Percentiles rank a stretch among this genome's conserved stretches.
Conservation (phyloP, 2,329 filamentous ascomycete genomes). For the Fusarium coicis region DNA sequence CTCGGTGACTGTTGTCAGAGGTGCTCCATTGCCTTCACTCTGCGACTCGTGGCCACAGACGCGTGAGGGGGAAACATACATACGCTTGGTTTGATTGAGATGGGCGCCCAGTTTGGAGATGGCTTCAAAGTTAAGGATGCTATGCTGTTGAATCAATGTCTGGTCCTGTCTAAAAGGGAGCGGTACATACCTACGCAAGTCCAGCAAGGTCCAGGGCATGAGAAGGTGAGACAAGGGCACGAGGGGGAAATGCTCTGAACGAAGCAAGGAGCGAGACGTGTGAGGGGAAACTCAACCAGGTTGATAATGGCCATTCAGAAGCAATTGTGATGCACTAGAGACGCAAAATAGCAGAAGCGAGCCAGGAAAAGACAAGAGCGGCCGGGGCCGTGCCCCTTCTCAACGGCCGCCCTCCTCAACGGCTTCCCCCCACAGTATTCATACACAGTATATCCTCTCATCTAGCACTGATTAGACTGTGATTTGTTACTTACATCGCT, state of each 20-base stretch:
- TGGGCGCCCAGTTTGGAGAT: slow-evolving; percentile 40
- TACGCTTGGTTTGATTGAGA: slow-evolving; percentile 17
- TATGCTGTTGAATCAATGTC: slow-evolving; percentile 40
- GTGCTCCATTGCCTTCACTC: slow-evolving; percentile 3
- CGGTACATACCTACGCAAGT: slow-evolving; percentile 16
- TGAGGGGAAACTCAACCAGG: slow-evolving; percentile 22
- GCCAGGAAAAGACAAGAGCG: slow-evolving; percentile 41
- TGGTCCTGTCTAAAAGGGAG: slow-evolving; percentile 32
- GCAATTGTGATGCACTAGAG: slow-evolving; percentile 28
- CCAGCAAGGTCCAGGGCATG: slow-evolving; percentile 28
- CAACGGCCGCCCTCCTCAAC: slow-evolving; percentile 45
- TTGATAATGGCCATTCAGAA: slow-evolving; percentile 20
- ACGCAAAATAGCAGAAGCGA: slow-evolving; percentile 32
- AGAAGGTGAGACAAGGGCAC: slow-evolving; percentile 39
- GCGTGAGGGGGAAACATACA: slow-evolving; percentile 17
- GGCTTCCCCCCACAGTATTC: slow-evolving; percentile 38
- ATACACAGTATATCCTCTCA: slow-evolving; percentile 13
- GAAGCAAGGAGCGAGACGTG: slow-evolving; percentile 35
- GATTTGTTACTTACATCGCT: slow-evolving; percentile 24
- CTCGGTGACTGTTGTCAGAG: slow-evolving; percentile 22
- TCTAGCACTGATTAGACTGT: slow-evolving; percentile 24
- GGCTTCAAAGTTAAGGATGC: slow-evolving; percentile 40
- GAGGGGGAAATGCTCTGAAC: slow-evolving; percentile 31
- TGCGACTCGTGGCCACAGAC: slow-evolving; percentile 20
- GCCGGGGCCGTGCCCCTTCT: slow-evolving; percentile 45